These are phyloP conservation scores for Diplodia seriata DNA, from an alignment of 2,329 filamentous ascomycete species.

Conservation along the genomic window DNA sequence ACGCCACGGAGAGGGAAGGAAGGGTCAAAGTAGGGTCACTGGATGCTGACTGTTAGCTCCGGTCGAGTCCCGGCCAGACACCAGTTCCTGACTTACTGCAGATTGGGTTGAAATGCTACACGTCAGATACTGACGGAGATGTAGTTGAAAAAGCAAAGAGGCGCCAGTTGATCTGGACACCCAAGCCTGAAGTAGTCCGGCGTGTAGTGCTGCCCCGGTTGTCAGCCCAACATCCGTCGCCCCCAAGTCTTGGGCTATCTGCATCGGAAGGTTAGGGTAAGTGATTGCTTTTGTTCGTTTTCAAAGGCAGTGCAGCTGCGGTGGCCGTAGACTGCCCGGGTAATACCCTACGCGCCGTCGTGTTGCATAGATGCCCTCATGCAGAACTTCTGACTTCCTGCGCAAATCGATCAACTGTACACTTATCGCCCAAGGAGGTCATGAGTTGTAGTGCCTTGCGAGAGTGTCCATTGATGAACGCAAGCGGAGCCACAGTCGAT, in stretches of 20 bases:
- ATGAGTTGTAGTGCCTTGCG: background rate
- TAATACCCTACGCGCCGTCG: background rate
- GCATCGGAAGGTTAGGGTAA: background rate
- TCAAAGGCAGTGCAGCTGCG: background rate
- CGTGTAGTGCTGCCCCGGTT: background rate
- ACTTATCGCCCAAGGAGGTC: background rate
- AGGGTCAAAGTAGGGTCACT: background rate
- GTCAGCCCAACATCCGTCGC: background rate
- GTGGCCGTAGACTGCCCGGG: background rate
- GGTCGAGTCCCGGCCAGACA: background rate
- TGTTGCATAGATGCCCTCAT: background rate
- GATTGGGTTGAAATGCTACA: background rate
- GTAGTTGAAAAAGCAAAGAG: conserved; percentile 10
- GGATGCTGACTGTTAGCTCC: background rate
- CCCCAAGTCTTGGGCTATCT: background rate
- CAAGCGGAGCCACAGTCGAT: background rate
- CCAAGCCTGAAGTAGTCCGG: background rate
- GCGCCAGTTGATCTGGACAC: background rate
- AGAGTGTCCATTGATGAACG: background rate
- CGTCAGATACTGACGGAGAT: background rate
- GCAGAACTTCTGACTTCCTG: background rate
- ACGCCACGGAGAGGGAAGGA: background rate
- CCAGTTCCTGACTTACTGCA: conserved; percentile 1
- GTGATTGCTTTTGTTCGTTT: background rate
- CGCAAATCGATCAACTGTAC: background rate